Percentiles rank a stretch among this genome's conserved stretches.
Evolutionary conservation across 768 basidiomycete species (phyloP).

Genomic region (Termitomyces sp.): DNA sequence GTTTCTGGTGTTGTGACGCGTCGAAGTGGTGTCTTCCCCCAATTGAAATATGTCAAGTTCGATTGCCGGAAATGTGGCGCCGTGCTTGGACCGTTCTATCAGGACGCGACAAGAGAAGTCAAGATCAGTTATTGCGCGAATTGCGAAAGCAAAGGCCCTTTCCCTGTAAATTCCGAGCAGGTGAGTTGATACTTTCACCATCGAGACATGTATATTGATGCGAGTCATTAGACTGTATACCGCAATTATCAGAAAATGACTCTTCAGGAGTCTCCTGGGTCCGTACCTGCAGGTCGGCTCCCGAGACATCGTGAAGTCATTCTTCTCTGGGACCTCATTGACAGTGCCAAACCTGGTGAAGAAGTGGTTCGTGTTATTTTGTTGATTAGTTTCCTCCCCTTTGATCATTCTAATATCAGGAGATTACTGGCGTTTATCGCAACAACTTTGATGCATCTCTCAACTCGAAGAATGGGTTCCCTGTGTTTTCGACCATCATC

Average conservation of each 20-base stretch:
- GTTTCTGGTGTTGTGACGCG: constrained; percentile 95
- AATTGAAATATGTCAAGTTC: constrained; percentile 98
- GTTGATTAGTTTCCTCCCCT: neutral
- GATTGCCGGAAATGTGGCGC: constrained; percentile 94
- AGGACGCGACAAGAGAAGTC: constrained; percentile 93
- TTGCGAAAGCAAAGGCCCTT: constrained; percentile 94
- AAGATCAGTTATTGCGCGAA: constrained; percentile 91
- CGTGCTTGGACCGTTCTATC: constrained; percentile 95
- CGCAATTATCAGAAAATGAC: constrained; percentile 99
- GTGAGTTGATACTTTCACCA: constrained; percentile 31
- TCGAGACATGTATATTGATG: too few relatives aligned
- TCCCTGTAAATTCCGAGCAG: constrained; percentile 95
- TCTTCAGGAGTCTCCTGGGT: constrained; percentile 95
- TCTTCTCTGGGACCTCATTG: constrained; percentile 96
- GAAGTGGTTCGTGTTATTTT: constrained; percentile 69
- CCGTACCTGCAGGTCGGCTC: constrained; percentile 94
- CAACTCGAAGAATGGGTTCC: constrained; percentile 98
- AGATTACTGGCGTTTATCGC: constrained; percentile 96
- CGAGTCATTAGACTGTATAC: constrained; percentile 74
- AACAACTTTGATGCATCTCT: constrained; percentile 99
- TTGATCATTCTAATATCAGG: constrained; percentile 42
- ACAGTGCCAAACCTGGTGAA: constrained; percentile 96
- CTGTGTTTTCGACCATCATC: constrained; percentile 96
- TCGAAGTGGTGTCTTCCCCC: constrained; percentile 96
- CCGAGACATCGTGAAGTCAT: constrained; percentile 97